These are phyloP conservation scores for Ophiocordyceps unilateralis DNA, from an alignment of 2,329 filamentous ascomycete species.

Conservation along the genomic window DNA sequence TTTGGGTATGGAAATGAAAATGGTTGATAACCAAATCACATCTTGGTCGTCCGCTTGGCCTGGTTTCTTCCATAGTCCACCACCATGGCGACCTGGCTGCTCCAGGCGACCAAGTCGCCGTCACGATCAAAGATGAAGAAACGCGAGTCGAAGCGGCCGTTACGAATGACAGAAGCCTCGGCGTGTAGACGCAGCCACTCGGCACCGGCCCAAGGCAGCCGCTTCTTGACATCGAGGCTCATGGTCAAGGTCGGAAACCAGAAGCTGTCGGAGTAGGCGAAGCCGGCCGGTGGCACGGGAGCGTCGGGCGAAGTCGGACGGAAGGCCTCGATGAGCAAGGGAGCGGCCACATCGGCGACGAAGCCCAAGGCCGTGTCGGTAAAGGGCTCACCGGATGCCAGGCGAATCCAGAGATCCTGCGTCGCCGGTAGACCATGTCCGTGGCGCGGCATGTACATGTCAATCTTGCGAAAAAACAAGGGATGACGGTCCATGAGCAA, in stretches of 20 bases:
- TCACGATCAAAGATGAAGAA: slow-evolving; percentile 42
- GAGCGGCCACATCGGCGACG: slow-evolving; percentile 47
- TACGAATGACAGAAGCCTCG: slow-evolving; percentile 46
- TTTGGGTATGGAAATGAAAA: too few relatives aligned
- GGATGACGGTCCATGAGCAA: slow-evolving; percentile 9
- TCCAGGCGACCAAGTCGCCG: slow-evolving; percentile 14
- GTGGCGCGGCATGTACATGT: slow-evolving; percentile 12
- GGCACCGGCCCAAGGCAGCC: slow-evolving; percentile 46
- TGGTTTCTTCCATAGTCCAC: slow-evolving; percentile 10
- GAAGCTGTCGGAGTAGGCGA: slow-evolving; percentile 19
- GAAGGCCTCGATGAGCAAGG: slow-evolving; percentile 37
- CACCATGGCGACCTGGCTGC: slow-evolving; percentile 14
- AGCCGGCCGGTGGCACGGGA: slow-evolving; percentile 6
- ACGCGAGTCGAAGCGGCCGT: slow-evolving; percentile 61
- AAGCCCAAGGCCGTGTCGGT: slow-evolving; percentile 48
- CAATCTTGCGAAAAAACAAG: slow-evolving; percentile 10
- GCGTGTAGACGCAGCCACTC: slow-evolving; percentile 57
- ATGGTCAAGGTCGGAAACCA: slow-evolving; percentile 67
- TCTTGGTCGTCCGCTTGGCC: background rate
- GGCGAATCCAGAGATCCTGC: slow-evolving; percentile 38
- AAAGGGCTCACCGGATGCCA: slow-evolving; percentile 41
- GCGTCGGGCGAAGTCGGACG: slow-evolving; percentile 2
- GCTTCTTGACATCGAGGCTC: slow-evolving; percentile 63
- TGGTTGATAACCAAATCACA: background rate
- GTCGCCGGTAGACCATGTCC: slow-evolving; percentile 3